phyloP scores from a whole-genome alignment of 768 basidiomycete species.

The Serendipita sp. region DNA sequence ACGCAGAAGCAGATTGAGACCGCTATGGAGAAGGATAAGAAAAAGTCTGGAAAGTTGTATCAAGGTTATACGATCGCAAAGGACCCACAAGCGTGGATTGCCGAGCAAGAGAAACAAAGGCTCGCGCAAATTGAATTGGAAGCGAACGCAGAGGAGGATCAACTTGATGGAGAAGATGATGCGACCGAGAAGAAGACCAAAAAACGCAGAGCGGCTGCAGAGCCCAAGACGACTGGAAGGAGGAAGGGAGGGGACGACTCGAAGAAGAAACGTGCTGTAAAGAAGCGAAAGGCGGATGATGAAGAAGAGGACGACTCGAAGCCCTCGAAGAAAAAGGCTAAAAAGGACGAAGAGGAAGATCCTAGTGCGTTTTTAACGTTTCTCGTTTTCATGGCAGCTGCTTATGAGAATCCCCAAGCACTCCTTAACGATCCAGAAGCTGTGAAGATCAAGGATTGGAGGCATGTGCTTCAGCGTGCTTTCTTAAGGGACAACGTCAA shows the following conservation, averaged over 20 bases:
- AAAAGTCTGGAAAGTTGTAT: conserved; percentile 60
- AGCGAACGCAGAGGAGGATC: conserved; percentile 48
- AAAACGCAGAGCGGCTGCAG: neutral
- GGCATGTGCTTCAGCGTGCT: conserved; percentile 80
- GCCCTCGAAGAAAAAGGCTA: conserved; percentile 22
- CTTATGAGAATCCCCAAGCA: conserved; percentile 7
- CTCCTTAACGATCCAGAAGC: conserved; percentile 44
- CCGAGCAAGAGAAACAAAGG: conserved; percentile 28
- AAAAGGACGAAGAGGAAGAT: conserved; percentile 37
- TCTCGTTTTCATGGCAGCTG: neutral
- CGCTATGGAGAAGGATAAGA: conserved; percentile 61
- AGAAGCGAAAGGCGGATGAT: conserved; percentile 40
- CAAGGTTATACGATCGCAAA: conserved; percentile 48
- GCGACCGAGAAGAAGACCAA: conserved; percentile 15
- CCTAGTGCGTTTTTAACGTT: conserved; percentile 31
- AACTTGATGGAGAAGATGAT: conserved; percentile 37
- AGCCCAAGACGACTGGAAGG: neutral
- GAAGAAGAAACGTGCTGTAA: conserved; percentile 31
- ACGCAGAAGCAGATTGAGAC: conserved; percentile 66
- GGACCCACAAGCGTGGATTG: conserved; percentile 51
- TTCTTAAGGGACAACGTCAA: conserved; percentile 44
- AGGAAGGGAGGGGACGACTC: conserved; percentile 32
- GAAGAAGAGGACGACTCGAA: conserved; percentile 12
- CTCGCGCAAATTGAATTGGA: conserved; percentile 25
- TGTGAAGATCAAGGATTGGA: conserved; percentile 71